A percentile compares a stretch with the other conserved stretches of the same genome.
Evolutionary conservation across 2,329 filamentous ascomycete species (phyloP).

Genomic region (Microdochium trichocladiopsis): DNA sequence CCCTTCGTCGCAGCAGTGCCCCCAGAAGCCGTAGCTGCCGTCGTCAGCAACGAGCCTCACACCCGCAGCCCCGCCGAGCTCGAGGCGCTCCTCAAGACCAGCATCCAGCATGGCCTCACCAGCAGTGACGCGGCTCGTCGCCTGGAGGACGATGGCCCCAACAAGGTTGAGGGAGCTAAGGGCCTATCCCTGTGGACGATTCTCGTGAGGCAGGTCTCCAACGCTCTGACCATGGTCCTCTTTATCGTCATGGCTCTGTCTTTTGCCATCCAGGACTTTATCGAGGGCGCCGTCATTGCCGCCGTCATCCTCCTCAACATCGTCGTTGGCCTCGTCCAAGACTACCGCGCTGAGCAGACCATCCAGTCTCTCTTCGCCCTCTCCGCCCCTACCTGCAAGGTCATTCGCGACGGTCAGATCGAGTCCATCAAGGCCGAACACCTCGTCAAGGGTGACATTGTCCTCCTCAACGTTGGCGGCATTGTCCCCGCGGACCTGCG

Average conservation of each 20-base stretch:
- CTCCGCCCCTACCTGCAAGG: conserved; percentile 52
- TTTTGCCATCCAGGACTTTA: conserved; percentile 58
- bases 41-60: conserved; percentile 14
- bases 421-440: conserved; percentile 46
- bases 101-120: conserved; percentile 53
- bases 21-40: neutral
- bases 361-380: conserved; percentile 54
- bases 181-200: conserved; percentile 69
- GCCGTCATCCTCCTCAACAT: conserved; percentile 63
- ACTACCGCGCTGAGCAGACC: conserved; percentile 54
- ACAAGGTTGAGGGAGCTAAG: conserved; percentile 65
- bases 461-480: conserved; percentile 56
- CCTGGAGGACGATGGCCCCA: conserved; percentile 59
- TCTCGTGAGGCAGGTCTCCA: conserved; percentile 69
- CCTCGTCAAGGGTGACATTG: conserved; percentile 61
- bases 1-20: neutral
- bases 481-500: conserved; percentile 65
- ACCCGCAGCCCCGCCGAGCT: conserved; percentile 18
- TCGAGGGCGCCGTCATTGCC: conserved; percentile 56
- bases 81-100: conserved; percentile 29
- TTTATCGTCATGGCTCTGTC: conserved; percentile 67
- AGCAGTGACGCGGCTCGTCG: conserved; percentile 56
- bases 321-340: conserved; percentile 54
- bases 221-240: conserved; percentile 69
- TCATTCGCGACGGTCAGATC: conserved; percentile 44